Evolutionary conservation across 495 filamentous ascomycete species (phyloP), one percentile per base, ranked within the genome.

Genomic region (Aspergillus nidulans): DNA sequence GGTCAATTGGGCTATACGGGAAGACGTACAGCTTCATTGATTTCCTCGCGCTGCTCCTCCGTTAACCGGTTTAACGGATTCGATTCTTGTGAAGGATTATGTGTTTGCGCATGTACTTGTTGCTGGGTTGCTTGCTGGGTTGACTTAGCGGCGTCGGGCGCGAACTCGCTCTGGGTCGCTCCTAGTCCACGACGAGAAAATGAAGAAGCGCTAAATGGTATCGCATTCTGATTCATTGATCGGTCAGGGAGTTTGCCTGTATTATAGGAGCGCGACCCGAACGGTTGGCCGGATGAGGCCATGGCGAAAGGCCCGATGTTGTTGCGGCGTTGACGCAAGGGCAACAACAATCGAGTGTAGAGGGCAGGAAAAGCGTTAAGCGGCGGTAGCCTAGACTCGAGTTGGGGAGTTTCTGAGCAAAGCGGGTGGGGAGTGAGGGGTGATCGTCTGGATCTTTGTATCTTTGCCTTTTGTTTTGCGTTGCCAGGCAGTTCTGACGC

Each of bases 21-120:
- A 38, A 45, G 39, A 21, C 49, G 34, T 80, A 92, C 90, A 53
- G 90, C 91, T 77, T 96, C 90, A 58, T 85, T 88, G 50, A 96
- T 89, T 64, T 96, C 91, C 62, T 94, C 90, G 48, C 85, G 77
- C 64, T 96, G 91, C 73, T 95, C 91, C 65, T 95, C 90, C 20
- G 81, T 89, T 62, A 94, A 72, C 56, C 75, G 68, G 44, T 62
- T 73, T 53, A 81, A 53, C 32, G 77, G 76, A 53, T 78, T 80
- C 39, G 73, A 55, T 46, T 79, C 74, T 56, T 77, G 74, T 41
- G 66, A 57, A 12, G 58, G 65, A 2, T 63, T 64, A 49, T 77
- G 71, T 34, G 65, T 67, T 54, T 74, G 71, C 26, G 67, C 58
- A 55, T 71, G 66, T 3, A 58, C 57, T 7, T 65, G 62, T 7